phyloP scores from a whole-genome alignment of 352 stramenopile genomes.

The Saprolegnia parasitica region DNA sequence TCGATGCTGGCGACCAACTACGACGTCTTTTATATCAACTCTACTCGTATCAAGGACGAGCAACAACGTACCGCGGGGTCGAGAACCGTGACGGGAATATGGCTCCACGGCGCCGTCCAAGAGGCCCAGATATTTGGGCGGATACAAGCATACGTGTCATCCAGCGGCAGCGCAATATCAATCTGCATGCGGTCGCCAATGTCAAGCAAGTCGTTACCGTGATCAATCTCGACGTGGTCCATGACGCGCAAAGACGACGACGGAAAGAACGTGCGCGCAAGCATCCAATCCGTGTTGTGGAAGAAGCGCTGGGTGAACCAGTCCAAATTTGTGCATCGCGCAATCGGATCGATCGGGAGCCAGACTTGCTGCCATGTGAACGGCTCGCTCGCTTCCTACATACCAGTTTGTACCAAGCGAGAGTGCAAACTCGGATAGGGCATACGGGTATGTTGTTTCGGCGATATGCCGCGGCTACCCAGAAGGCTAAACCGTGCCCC shows the following conservation, averaged over 20 bases:
- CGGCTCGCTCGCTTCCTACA: not conserved
- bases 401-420: not conserved
- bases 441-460: not conserved
- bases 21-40: not conserved
- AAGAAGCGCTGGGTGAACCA: slow-evolving; percentile 3
- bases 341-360: not conserved
- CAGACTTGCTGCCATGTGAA: not conserved
- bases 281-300: not conserved
- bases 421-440: not conserved
- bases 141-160: not conserved
- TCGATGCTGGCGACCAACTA: not conserved
- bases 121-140: not conserved
- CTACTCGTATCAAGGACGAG: not conserved
- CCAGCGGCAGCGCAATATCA: not conserved
- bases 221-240: not conserved
- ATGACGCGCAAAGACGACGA: not conserved
- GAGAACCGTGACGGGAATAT: not conserved
- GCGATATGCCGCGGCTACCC: not conserved
- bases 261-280: not conserved
- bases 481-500: not conserved
- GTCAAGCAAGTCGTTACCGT: not conserved
- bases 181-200: not conserved
- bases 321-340: not conserved
- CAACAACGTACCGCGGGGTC: not conserved
- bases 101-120: not conserved